Conservation (phyloP, 1,284 basidiomycete genomes). For the Amylostereum chailletii region DNA sequence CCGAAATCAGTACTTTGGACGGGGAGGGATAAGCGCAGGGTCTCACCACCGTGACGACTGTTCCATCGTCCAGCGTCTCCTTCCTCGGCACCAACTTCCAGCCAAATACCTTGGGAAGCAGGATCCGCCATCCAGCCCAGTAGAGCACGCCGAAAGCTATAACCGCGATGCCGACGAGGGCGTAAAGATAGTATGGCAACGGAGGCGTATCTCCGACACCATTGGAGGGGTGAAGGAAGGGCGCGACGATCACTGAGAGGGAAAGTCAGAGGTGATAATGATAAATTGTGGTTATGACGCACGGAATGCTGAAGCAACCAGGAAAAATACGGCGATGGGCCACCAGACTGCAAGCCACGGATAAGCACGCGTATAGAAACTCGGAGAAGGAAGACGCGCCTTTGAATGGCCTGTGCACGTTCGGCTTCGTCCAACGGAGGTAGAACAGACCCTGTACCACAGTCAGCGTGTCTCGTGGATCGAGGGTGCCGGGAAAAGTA, state of each 20-base stretch:
- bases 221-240: constrained; percentile 47
- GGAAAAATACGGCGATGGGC: constrained; percentile 14
- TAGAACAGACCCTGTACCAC: constrained; percentile 43
- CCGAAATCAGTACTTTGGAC: too few species aligned
- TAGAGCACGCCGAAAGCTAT: constrained; percentile 45
- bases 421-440: constrained; percentile 41
- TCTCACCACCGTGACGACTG: too few species aligned
- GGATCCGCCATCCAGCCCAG: constrained; percentile 49
- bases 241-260: constrained; percentile 48
- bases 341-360: constrained; percentile 27
- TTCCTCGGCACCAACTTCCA: constrained; percentile 42
- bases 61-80: constrained; percentile 43
- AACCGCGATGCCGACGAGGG: constrained; percentile 38
- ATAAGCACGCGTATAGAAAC: constrained; percentile 37
- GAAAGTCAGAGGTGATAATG: constrained; percentile 45
- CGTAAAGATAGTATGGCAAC: constrained; percentile 61
- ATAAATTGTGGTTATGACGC: constrained; percentile 36
- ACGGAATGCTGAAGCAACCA: constrained; percentile 43
- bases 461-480: neutral
- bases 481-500: constrained; percentile 29
- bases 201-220: constrained; percentile 43
- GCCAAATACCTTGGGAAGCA: constrained; percentile 42
- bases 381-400: constrained; percentile 18
- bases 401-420: constrained; percentile 45
- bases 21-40: too few species aligned